Percentiles rank a stretch among this genome's conserved stretches.
phyloP scores from a whole-genome alignment of 2,329 filamentous ascomycete species.

The Neocucurbitaria cava region DNA sequence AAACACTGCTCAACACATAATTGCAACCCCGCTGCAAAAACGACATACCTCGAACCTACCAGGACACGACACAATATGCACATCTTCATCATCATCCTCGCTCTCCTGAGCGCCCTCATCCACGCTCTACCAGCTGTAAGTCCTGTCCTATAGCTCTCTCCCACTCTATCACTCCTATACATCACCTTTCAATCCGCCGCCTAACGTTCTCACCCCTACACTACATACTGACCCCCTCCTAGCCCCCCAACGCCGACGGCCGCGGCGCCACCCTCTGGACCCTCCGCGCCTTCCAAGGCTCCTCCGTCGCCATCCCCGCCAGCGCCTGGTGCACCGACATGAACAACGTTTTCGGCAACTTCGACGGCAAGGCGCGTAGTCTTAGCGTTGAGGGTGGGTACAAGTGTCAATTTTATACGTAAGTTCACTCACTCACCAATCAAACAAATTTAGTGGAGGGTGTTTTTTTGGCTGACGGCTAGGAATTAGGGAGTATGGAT shows the following conservation, averaged over 20 bases:
- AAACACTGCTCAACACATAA: not conserved
- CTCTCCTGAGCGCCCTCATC: slow-evolving; percentile 17
- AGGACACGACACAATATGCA: slow-evolving; percentile 20
- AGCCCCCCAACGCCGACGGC: not conserved
- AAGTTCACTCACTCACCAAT: too few species aligned
- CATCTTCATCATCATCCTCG: slow-evolving; percentile 9
- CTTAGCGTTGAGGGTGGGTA: slow-evolving; percentile 19
- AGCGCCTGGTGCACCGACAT: slow-evolving; percentile 22
- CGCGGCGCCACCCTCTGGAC: slow-evolving; percentile 22
- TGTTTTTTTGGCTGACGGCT: too few species aligned
- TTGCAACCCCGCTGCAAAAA: not conserved
- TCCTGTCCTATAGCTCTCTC: not conserved
- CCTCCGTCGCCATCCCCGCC: slow-evolving; percentile 14
- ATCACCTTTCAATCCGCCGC: not conserved
- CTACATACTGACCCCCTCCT: not conserved
- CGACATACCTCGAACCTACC: not conserved
- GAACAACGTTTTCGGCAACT: slow-evolving; percentile 25
- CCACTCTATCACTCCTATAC: not conserved
- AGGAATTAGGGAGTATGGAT: not conserved
- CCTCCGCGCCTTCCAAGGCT: slow-evolving; percentile 5
- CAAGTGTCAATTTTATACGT: slow-evolving; percentile 30
- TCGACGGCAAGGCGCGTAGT: slow-evolving; percentile 21
- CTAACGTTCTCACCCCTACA: not conserved
- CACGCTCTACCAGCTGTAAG: slow-evolving; percentile 10
- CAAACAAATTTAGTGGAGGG: too few species aligned